A percentile compares a stretch with the other conserved stretches of the same genome.
Conservation (phyloP, 352 stramenopile species). For the Phytopythium helicoides region DNA sequence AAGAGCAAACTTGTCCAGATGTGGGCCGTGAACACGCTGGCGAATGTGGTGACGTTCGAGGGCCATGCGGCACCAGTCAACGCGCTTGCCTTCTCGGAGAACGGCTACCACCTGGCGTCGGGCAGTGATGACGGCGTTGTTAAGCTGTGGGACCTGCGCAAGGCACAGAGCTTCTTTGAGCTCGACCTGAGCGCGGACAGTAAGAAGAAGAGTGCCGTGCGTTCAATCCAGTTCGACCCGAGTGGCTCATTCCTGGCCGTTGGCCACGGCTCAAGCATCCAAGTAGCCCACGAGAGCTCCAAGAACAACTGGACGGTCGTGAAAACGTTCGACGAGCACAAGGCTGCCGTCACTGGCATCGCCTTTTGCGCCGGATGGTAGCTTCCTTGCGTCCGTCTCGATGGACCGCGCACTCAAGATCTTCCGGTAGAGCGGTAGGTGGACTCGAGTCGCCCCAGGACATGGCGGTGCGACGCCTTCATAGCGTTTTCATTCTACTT, state of each 20-base stretch:
- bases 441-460: too few relatives aligned
- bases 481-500: too few relatives aligned
- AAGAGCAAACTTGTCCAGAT: slow-evolving; percentile 83
- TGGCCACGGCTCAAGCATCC: slow-evolving; percentile 35
- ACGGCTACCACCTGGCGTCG: slow-evolving; percentile 93
- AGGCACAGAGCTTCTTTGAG: slow-evolving; percentile 77
- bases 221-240: slow-evolving; percentile 58
- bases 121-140: slow-evolving; percentile 76
- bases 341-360: slow-evolving; percentile 57
- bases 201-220: slow-evolving; percentile 41
- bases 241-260: slow-evolving; percentile 61
- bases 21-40: slow-evolving; percentile 91
- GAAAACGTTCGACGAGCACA: slow-evolving; percentile 67
- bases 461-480: too few relatives aligned
- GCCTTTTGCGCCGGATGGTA: slow-evolving; percentile 59
- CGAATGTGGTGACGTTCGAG: slow-evolving; percentile 86
- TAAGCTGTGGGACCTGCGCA: slow-evolving; percentile 94
- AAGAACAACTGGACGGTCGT: slow-evolving; percentile 66
- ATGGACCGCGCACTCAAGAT: slow-evolving; percentile 82
- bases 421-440: slow-evolving; percentile 38
- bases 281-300: slow-evolving; percentile 55
- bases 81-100: slow-evolving; percentile 92
- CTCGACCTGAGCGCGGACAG: slow-evolving; percentile 37
- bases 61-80: slow-evolving; percentile 70
- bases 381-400: slow-evolving; percentile 61